These are phyloP conservation scores for Raphanus sativus DNA, from an alignment of 345 rosid genomes.

Conservation along the genomic window DNA sequence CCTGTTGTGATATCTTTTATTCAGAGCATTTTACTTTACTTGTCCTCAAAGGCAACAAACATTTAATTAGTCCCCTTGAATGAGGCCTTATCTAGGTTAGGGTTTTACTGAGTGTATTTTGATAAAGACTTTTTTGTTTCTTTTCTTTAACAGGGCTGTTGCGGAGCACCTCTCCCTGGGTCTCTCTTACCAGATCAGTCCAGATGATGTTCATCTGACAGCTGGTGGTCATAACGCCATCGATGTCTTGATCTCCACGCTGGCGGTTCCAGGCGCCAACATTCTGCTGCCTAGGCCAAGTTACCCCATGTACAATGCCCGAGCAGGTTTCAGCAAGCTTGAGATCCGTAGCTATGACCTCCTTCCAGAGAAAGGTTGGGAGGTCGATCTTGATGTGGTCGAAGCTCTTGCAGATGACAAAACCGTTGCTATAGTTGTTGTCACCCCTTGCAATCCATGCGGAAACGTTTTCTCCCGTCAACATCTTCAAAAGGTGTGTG, in stretches of 20 bases:
- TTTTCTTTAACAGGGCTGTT: slow-evolving; percentile 28
- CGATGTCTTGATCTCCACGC: slow-evolving; percentile 30
- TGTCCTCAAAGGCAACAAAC: neutral
- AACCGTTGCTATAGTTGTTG: slow-evolving; percentile 24
- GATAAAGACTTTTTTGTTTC: neutral
- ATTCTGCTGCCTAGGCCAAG: slow-evolving; percentile 41
- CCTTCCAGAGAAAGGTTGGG: slow-evolving; percentile 32
- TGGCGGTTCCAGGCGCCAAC: slow-evolving; percentile 38
- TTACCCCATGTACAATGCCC: slow-evolving; percentile 32
- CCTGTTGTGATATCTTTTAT: neutral
- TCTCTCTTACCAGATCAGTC: slow-evolving; percentile 32
- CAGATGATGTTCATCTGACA: slow-evolving; percentile 36
- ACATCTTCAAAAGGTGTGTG: slow-evolving; percentile 31
- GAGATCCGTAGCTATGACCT: slow-evolving; percentile 43
- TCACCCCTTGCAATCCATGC: slow-evolving; percentile 58
- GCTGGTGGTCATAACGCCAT: slow-evolving; percentile 42
- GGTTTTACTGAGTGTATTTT: neutral
- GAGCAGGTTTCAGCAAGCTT: slow-evolving; percentile 31
- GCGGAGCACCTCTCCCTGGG: slow-evolving; percentile 39
- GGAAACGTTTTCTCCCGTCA: slow-evolving; percentile 48
- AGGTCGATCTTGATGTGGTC: slow-evolving; percentile 25
- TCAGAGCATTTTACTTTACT: neutral
- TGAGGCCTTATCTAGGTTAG: neutral
- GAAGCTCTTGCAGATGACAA: slow-evolving; percentile 34
- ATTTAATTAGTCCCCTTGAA: neutral